Evolutionary conservation across 2,329 filamentous ascomycete genomes (phyloP), one percentile per base, ranked within the genome.

Genomic region (Colletotrichum caudatum): DNA sequence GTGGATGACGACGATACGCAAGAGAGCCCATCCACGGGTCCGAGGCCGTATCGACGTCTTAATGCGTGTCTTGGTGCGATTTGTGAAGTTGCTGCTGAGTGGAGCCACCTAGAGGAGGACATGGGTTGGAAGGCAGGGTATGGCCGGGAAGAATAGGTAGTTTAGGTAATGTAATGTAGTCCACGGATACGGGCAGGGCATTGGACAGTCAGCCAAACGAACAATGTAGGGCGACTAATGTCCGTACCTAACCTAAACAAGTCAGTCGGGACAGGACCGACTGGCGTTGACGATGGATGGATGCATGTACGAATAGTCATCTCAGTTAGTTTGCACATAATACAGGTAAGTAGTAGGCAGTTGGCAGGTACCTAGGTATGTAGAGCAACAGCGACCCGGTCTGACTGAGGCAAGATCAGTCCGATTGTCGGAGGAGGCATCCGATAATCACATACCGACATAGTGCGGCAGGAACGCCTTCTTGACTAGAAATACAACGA

Each of bases 401-500:
- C 23, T n/a, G 26, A 53, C 14, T 26, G 18, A 53, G 26, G 66
- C 44, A 35, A 48, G 46, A 58, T 26, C 64, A 58, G 62, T 72
- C 62, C 70, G 54, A 58, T 61, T 14, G 66, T 62, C 70, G 70
- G 70, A 69, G 64, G 46, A 53, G 59, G 53, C 48, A 23, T 58
- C 51, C 39, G 50, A 35, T 59, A 37, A 50, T 46, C n/a, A 46
- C 18, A n/a, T 44, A 20, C 35, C 7, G 18, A 18, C 16, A 7
- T 46, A n/a, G 16, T 35, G 58, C 26, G 29, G 50, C 65, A 62
- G 37, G 60, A 33, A 63, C 54, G 29, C 51, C 12, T 12, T 41
- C 50, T 20, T 7, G 18, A 20, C 41, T 72, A 65, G 62, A 62
- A 70, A 72, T 61, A 72, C 46, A 48, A 46, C 20, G 44, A 6